phyloP scores from a whole-genome alignment of 2,329 filamentous ascomycete species.

The Penicillium sp. region DNA sequence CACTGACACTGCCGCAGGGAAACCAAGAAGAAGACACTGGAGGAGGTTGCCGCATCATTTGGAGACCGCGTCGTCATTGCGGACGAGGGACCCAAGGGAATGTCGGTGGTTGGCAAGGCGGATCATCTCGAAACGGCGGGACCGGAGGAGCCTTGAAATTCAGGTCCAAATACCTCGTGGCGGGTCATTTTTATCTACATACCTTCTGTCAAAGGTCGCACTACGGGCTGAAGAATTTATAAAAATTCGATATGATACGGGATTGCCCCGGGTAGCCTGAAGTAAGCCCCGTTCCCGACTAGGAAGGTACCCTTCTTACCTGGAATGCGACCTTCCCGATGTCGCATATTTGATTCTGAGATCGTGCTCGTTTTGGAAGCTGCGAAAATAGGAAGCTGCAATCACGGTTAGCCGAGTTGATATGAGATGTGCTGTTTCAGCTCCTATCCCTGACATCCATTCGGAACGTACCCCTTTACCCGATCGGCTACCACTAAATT shows the following conservation, averaged over 20 bases:
- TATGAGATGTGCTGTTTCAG: neutral
- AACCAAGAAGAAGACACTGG: slow-evolving; percentile 49
- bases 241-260: neutral
- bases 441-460: neutral
- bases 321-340: neutral
- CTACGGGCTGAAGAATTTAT: neutral
- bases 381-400: neutral
- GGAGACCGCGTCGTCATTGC: slow-evolving; percentile 46
- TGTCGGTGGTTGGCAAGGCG: slow-evolving; percentile 26
- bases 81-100: slow-evolving; percentile 26
- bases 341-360: neutral
- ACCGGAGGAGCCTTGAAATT: neutral
- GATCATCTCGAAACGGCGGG: slow-evolving; percentile 18
- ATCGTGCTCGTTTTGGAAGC: neutral
- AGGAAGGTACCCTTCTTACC: neutral
- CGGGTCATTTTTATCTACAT: neutral
- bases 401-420: no score
- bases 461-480: no score
- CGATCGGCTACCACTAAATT: no score
- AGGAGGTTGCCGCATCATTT: slow-evolving; percentile 51
- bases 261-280: neutral
- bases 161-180: neutral
- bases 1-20: slow-evolving; percentile 32
- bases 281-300: neutral
- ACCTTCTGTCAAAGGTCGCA: neutral